Evolutionary conservation across 2,329 filamentous ascomycete genomes (phyloP), one percentile per base, ranked within the genome.

Genomic region (Claviceps monticola): DNA sequence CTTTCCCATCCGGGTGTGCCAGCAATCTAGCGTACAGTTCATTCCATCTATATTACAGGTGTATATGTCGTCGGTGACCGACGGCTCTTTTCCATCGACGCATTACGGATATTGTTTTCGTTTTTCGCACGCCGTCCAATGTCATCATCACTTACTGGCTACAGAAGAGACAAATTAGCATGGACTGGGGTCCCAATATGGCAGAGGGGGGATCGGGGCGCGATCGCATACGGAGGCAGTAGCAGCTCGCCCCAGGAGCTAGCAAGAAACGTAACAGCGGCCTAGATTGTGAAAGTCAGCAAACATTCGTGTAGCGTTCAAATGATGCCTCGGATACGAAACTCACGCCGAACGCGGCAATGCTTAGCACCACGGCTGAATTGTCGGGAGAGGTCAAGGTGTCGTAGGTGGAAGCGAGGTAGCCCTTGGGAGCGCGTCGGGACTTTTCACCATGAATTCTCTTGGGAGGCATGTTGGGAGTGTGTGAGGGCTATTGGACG

Each of bases 191-290:
- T 4, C 19, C 2, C 26, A n/a, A 46, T 11, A 2, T 21, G 21
- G 34, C 34, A 13, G 21, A 5, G 16, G 34, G n/a, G 19, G 41
- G n/a, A 23, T 29, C 16, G 13, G n/a, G 16, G 8, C 2, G 45
- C 14, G 44, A 29, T 23, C 7, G 64, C 74, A 68, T 68, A 80
- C 77, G 80, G 78, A 66, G 83, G 82, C 57, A 86, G 73, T 53
- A 86, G 74, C 60, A 79, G 71, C 63, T 86, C 83, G 66, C 78
- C 78, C 73, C 80, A 82, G 51, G 79, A 77, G 70, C 81, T 85
- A 53, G 80, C 74, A 58, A 86, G 73, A 66, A 86, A 81, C 39
- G 80, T 75, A 51, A 86, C 75, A 44, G 57, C 54, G 41, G 46
- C 53, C 52, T 58, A 8, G 14, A 13, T 21, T 42, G 14, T 8